Percentiles rank a stretch among this genome's conserved stretches.
Evolutionary conservation across 78 protist genomes (phyloP).

Genomic region (Dictyostelium brefeldianum): DNA sequence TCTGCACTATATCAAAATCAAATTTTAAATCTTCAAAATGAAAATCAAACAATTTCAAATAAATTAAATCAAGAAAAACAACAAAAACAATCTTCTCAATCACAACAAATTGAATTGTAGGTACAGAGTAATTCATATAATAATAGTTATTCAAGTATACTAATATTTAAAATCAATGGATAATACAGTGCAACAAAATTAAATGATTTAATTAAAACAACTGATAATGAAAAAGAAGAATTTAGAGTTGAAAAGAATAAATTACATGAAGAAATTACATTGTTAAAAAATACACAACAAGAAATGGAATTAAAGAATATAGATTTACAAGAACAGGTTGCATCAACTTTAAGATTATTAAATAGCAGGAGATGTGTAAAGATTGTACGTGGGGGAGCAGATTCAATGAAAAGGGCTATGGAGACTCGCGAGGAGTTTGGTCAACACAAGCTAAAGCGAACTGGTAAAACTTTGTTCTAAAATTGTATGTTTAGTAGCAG

Average conservation of each 20-base stretch:
- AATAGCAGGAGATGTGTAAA: conserved; percentile 30
- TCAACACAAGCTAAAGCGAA: conserved; percentile 26
- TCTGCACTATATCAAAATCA: conserved; percentile 40
- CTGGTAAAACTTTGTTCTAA: background rate
- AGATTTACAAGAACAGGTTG: conserved; percentile 54
- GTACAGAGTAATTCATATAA: background rate
- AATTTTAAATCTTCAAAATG: conserved; percentile 50
- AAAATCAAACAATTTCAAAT: conserved; percentile 22
- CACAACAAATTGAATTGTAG: conserved; percentile 44
- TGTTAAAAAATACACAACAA: background rate
- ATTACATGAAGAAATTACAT: background rate
- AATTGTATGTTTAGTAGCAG: too few species aligned
- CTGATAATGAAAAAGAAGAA: background rate
- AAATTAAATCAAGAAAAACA: conserved; percentile 50
- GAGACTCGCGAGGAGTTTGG: conserved; percentile 45
- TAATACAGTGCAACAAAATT: conserved; percentile 32
- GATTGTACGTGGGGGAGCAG: conserved; percentile 58
- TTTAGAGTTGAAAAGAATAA: background rate
- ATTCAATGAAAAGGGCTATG: conserved; percentile 54
- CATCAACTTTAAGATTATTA: conserved; percentile 59
- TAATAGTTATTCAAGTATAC: too few species aligned
- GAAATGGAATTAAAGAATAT: conserved; percentile 13
- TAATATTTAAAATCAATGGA: too few species aligned
- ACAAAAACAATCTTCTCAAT: conserved; percentile 19
- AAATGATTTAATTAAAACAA: conserved; percentile 44